Evolutionary conservation across 1,284 basidiomycete genomes (phyloP), one percentile per base, ranked within the genome.

Genomic region (Tylopilus sp.): DNA sequence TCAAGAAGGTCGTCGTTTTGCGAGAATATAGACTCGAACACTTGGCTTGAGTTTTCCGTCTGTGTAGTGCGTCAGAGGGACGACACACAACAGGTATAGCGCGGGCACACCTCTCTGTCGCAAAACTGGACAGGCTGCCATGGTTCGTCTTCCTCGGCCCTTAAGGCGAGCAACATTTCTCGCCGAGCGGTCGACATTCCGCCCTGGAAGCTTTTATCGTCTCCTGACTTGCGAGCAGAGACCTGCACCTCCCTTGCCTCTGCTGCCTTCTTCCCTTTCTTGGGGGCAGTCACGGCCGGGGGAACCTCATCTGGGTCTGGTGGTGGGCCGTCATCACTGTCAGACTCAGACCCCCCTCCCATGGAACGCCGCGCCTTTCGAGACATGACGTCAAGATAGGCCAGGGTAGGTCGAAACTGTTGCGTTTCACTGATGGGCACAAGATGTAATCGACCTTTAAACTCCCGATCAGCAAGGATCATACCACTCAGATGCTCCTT

Each of bases 191-290:
- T 64, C 46, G 84, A 83, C 41, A 87, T 66, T 2, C 81, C 79
- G 8, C 82, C 82, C 58, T 80, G 79, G 56, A 73, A 70, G 15
- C 62, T 57, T 56, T 80, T 80, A 52, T 88, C 85, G 43, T 87
- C 85, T 14, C 71, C 64, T 5, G 63, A 65, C 66, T 83, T 88
- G 42, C 83, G 76, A 8, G 84, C 80, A 20, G 85, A 77, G 15
- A 88, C 83, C 58, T 88, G 85, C 11, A 90, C 81, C 63, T 91
- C 88, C 61, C 77, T 85, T 18, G 78, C 75, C 51, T 85, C 83
- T 10, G 66, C 55, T 0, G 72, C 51, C 59, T 73, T 78, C 60
- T 72, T 77, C 58, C 82, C 83, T 61, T 80, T 80, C 61, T 84
- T 86, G 56, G 80, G 77, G 5, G 68, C 58, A 7, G 64, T 59